These are phyloP conservation scores for Nannizziopsis barbatae DNA, from an alignment of 2,329 filamentous ascomycete species.

Conservation along the genomic window DNA sequence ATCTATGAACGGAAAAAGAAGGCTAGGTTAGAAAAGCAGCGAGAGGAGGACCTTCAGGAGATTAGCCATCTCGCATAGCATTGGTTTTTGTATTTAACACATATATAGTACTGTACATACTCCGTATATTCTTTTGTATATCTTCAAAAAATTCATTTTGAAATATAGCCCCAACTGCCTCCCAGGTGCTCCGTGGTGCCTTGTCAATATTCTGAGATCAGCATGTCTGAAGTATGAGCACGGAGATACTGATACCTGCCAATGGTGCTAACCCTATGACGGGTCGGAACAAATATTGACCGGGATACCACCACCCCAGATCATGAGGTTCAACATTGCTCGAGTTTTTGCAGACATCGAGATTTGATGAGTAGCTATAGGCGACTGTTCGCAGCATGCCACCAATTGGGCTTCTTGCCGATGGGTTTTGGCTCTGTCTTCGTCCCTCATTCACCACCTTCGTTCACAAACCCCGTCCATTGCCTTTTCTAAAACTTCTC, in stretches of 20 bases:
- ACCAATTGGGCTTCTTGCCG: constrained; percentile 23
- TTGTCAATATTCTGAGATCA: too few relatives aligned
- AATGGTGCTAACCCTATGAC: too few relatives aligned
- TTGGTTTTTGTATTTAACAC: not conserved
- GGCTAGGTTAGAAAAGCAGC: constrained; percentile 40
- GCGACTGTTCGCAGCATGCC: constrained; percentile 22
- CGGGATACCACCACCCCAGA: too few relatives aligned
- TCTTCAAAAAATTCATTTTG: too few relatives aligned
- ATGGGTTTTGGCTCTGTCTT: constrained; percentile 34
- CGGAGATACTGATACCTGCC: too few relatives aligned
- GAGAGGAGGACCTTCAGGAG: constrained; percentile 7
- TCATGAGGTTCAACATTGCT: not conserved
- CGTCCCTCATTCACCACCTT: constrained; percentile 28
- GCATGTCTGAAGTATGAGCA: too few relatives aligned
- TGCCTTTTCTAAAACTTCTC: not conserved
- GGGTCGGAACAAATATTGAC: too few relatives aligned
- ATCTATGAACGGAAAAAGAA: constrained; percentile 88
- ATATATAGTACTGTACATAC: not conserved
- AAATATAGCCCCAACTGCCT: too few relatives aligned
- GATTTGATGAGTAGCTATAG: not conserved
- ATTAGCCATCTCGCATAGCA: constrained; percentile 3
- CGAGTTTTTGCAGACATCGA: not conserved
- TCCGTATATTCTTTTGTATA: not conserved
- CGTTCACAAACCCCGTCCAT: not conserved
- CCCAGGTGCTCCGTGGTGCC: too few relatives aligned